Evolutionary conservation across 163 green algal species (phyloP).

Genomic region (Picocystis sp.): DNA sequence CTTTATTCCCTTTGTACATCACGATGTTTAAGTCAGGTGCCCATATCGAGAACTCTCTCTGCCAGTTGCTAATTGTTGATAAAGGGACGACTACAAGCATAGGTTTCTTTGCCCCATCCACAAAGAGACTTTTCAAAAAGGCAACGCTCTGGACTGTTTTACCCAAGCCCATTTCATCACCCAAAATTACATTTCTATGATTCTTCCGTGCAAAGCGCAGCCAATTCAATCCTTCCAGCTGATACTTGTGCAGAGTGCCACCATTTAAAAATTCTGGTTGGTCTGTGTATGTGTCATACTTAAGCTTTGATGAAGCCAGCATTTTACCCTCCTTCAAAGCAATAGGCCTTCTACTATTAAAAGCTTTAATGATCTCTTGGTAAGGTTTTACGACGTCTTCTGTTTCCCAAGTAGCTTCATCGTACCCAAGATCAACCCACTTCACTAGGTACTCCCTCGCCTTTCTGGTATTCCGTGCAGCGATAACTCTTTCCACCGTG

Average conservation of each 20-base stretch:
- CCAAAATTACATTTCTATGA: conserved; percentile 45
- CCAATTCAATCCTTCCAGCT: conserved; percentile 65
- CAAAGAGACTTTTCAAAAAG: conserved; percentile 28
- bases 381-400: conserved; percentile 6
- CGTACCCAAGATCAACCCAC: conserved; percentile 40
- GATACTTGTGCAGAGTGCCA: conserved; percentile 65
- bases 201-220: conserved; percentile 34
- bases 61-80: conserved; percentile 73
- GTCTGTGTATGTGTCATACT: too few species aligned
- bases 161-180: conserved; percentile 79
- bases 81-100: conserved; percentile 68
- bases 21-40: conserved; percentile 63
- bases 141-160: conserved; percentile 64
- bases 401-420: conserved; percentile 35
- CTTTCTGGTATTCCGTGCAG: conserved; percentile 7
- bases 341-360: neutral
- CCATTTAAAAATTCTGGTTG: conserved; percentile 45
- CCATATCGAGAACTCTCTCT: conserved; percentile 62
- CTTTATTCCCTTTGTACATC: conserved; percentile 38
- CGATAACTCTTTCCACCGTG: conserved; percentile 2
- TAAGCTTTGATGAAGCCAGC: neutral
- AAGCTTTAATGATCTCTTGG: neutral
- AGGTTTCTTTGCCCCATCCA: conserved; percentile 23
- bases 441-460: conserved; percentile 35
- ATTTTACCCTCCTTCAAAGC: neutral